Percentiles rank a stretch among this genome's conserved stretches.
Conservation (phyloP, 192 early-diverging fungal species). For the Coemansia sp. region DNA sequence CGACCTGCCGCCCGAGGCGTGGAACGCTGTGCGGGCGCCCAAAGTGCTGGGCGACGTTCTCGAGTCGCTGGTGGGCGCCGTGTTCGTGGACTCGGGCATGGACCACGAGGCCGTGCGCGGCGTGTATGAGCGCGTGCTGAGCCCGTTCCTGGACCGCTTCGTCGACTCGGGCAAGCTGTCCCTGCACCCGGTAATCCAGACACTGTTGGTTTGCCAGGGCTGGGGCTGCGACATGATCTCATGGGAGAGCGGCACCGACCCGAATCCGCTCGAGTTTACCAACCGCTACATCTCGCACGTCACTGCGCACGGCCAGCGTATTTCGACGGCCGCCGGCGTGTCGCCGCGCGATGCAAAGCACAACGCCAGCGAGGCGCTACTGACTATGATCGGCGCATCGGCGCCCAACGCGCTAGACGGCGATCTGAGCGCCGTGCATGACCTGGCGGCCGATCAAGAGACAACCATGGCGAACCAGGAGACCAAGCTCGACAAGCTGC, state of each 20-base stretch:
- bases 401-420: conserved; percentile 42
- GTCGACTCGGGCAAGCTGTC: conserved; percentile 48
- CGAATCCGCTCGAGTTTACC: conserved; percentile 30
- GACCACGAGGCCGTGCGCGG: conserved; percentile 50
- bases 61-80: conserved; percentile 84
- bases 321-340: conserved; percentile 26
- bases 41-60: conserved; percentile 85
- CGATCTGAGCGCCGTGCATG: conserved; percentile 13
- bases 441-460: not conserved
- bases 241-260: conserved; percentile 17
- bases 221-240: conserved; percentile 42
- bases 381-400: conserved; percentile 26
- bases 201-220: conserved; percentile 39
- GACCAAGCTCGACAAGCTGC: conserved; percentile 23
- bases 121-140: conserved; percentile 43
- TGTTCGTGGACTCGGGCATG: conserved; percentile 80
- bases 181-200: conserved; percentile 44
- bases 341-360: conserved; percentile 40
- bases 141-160: conserved; percentile 47
- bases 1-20: conserved; percentile 62
- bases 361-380: conserved; percentile 20
- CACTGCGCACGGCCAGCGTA: conserved; percentile 10
- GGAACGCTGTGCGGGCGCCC: conserved; percentile 75
- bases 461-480: not conserved
- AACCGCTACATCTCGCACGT: conserved; percentile 33